A percentile compares a stretch with the other conserved stretches of the same genome.
These are phyloP conservation scores for Wakefieldia striispora DNA, from an alignment of 768 basidiomycete genomes.

Conservation along the genomic window DNA sequence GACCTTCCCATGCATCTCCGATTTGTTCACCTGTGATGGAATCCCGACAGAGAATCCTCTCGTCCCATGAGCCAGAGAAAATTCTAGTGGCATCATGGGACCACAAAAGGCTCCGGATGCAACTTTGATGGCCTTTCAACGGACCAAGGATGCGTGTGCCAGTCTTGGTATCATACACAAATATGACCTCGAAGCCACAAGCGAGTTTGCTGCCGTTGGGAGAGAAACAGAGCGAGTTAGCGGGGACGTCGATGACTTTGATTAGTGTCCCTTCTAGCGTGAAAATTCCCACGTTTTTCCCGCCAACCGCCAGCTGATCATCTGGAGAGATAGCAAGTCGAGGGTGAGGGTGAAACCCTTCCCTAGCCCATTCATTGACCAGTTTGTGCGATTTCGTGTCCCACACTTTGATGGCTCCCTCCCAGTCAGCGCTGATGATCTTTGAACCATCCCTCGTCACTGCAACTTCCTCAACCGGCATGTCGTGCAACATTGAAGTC, in stretches of 20 bases:
- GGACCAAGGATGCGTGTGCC: neutral
- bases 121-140: neutral
- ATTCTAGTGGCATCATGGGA: slow-evolving; percentile 8
- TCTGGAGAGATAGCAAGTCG: too few species aligned
- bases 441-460: too few species aligned
- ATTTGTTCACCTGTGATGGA: neutral
- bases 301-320: too few species aligned
- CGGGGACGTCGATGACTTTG: too few species aligned
- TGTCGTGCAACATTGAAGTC: too few species aligned
- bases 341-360: too few species aligned
- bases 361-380: too few species aligned
- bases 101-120: slow-evolving; percentile 3
- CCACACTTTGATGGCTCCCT: too few species aligned
- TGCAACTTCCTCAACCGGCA: too few species aligned
- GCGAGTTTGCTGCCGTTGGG: neutral
- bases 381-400: too few species aligned
- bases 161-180: neutral
- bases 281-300: too few species aligned
- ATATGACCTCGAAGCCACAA: neutral
- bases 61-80: neutral
- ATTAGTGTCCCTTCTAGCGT: neutral
- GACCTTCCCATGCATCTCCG: slow-evolving; percentile 10
- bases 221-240: neutral
- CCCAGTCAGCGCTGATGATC: too few species aligned
- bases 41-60: slow-evolving; percentile 7